A percentile compares a stretch with the other conserved stretches of the same genome.
phyloP scores from a whole-genome alignment of 169 alveolate genomes.

The Plasmodium vinckei region DNA sequence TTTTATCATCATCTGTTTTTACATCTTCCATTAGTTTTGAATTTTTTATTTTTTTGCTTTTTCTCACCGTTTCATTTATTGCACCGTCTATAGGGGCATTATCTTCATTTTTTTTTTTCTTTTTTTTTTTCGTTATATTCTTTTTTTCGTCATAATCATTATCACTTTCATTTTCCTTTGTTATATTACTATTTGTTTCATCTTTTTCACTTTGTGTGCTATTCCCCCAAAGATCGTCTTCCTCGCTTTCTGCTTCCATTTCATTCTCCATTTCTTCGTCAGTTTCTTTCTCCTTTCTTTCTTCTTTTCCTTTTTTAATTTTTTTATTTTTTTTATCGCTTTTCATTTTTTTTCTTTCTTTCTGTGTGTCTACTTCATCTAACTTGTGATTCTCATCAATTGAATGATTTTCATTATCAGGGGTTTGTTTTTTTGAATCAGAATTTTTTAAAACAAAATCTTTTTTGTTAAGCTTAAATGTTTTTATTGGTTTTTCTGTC shows the following conservation, averaged over 20 bases:
- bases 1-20: constrained; percentile 57
- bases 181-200: neutral
- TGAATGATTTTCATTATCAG: neutral
- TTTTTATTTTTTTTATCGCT: neutral
- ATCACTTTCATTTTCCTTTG: neutral
- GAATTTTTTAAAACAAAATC: constrained; percentile 2
- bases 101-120: constrained; percentile 43
- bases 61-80: neutral
- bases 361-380: neutral
- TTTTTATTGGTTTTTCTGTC: neutral
- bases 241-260: constrained; percentile 3
- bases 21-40: constrained; percentile 55
- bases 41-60: constrained; percentile 53
- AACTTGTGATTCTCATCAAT: neutral
- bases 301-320: constrained; percentile 7
- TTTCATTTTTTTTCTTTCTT: neutral
- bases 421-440: neutral
- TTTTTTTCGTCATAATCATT: neutral
- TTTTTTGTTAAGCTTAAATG: constrained; percentile 15
- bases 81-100: neutral
- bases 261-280: constrained; percentile 3
- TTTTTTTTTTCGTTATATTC: neutral
- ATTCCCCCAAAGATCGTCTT: constrained; percentile 1
- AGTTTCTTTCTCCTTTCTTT: neutral
- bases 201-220: neutral